Conservation (phyloP, 176 grass and related monocot species). For the Aegilops longissima region DNA sequence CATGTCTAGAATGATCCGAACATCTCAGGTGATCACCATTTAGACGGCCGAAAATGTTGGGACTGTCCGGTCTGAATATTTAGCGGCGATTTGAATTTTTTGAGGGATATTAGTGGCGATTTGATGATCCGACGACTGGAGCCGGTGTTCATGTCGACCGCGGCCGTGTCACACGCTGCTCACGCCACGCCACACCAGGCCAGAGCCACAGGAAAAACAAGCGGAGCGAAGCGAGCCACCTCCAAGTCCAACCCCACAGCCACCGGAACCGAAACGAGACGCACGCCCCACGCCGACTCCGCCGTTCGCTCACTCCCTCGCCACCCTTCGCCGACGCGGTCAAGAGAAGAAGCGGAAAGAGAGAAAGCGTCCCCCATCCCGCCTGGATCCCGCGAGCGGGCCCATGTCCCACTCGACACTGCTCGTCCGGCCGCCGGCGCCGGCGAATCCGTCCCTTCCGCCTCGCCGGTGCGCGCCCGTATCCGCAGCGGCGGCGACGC, state of each 20-base stretch:
- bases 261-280: not conserved
- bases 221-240: not conserved
- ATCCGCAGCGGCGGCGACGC: not conserved
- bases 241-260: slow-evolving; percentile 1
- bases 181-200: not conserved
- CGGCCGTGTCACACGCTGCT: not conserved
- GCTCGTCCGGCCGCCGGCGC: slow-evolving; percentile 39
- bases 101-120: too few relatives aligned
- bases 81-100: too few relatives aligned
- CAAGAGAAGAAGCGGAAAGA: not conserved
- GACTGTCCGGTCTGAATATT: too few relatives aligned
- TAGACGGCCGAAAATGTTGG: too few relatives aligned
- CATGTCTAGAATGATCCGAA: too few relatives aligned
- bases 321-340: not conserved
- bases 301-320: not conserved
- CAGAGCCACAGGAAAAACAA: not conserved
- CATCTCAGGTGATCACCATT: too few relatives aligned
- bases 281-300: slow-evolving; percentile 5
- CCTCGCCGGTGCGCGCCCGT: slow-evolving; percentile 23
- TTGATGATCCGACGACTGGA: too few relatives aligned
- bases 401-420: slow-evolving; percentile 43
- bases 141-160: not conserved
- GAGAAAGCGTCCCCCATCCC: not conserved
- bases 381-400: not conserved
- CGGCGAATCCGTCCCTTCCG: not conserved